Percentiles rank a stretch among this genome's conserved stretches.
phyloP scores from a whole-genome alignment of 768 basidiomycete species.

The Lactarius quietus region DNA sequence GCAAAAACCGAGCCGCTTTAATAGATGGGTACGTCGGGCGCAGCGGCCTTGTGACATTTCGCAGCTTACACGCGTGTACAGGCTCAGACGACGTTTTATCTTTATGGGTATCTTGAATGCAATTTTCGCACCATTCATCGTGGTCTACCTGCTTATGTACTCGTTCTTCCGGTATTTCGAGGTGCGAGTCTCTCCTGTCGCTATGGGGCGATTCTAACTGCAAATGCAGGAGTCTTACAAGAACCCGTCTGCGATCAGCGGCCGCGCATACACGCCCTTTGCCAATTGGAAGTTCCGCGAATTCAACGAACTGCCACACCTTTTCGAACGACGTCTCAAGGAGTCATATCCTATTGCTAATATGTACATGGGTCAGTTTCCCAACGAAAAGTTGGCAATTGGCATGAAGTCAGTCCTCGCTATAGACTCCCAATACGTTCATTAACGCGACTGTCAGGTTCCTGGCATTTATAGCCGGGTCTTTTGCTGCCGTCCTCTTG shows the following conservation, averaged over 20 bases:
- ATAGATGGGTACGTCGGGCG: constrained; percentile 65
- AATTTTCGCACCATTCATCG: constrained; percentile 94
- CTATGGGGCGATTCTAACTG: neutral
- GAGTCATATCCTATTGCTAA: constrained; percentile 87
- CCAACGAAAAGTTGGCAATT: constrained; percentile 87
- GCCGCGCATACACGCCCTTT: constrained; percentile 88
- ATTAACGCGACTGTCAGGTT: constrained; percentile 53
- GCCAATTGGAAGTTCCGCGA: constrained; percentile 99
- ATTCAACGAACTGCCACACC: constrained; percentile 96
- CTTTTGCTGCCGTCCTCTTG: constrained; percentile 93
- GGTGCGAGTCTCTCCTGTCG: constrained; percentile 44
- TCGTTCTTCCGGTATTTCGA: constrained; percentile 99
- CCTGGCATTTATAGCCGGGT: constrained; percentile 92
- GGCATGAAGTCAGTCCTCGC: constrained; percentile 70
- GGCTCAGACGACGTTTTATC: constrained; percentile 80
- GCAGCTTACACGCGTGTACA: constrained; percentile 33
- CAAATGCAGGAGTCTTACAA: constrained; percentile 89
- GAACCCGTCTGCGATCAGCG: constrained; percentile 92
- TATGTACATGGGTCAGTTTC: constrained; percentile 97
- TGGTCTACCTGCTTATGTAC: constrained; percentile 93
- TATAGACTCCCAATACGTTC: neutral
- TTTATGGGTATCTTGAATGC: constrained; percentile 98
- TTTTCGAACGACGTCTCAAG: constrained; percentile 82
- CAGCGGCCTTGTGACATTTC: neutral
- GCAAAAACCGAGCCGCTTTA: constrained; percentile 69